These are phyloP conservation scores for Alternaria arbusti DNA, from an alignment of 2,329 filamentous ascomycete species.

Conservation along the genomic window DNA sequence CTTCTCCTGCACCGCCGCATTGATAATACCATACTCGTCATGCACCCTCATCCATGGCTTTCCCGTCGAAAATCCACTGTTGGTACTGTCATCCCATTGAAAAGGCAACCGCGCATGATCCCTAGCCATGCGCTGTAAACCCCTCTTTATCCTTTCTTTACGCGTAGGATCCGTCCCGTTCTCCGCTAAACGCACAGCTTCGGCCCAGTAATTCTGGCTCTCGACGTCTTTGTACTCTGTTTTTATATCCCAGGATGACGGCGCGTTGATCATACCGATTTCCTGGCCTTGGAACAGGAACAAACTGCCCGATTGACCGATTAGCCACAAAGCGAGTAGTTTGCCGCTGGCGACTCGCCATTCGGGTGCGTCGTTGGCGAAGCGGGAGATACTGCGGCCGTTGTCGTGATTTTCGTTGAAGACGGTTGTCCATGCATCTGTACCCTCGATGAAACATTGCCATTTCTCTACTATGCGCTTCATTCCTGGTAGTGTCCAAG, in stretches of 20 bases:
- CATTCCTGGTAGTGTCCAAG: slow-evolving; percentile 53
- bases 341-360: slow-evolving; percentile 48
- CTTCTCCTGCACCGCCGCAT: slow-evolving; percentile 62
- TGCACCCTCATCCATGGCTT: slow-evolving; percentile 74
- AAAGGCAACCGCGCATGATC: slow-evolving; percentile 76
- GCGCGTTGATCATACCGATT: slow-evolving; percentile 65
- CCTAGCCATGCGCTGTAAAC: slow-evolving; percentile 65
- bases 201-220: slow-evolving; percentile 49
- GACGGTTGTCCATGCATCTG: slow-evolving; percentile 61
- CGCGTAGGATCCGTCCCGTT: slow-evolving; percentile 41
- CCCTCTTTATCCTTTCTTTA: slow-evolving; percentile 47
- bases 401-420: slow-evolving; percentile 72
- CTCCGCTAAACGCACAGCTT: slow-evolving; percentile 32
- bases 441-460: slow-evolving; percentile 58
- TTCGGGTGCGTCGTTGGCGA: slow-evolving; percentile 55
- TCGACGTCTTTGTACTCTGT: slow-evolving; percentile 71
- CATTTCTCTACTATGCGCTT: slow-evolving; percentile 52
- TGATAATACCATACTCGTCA: slow-evolving; percentile 64
- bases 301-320: slow-evolving; percentile 59
- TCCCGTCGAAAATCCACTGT: slow-evolving; percentile 69
- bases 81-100: slow-evolving; percentile 67
- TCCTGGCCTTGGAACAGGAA: slow-evolving; percentile 69
- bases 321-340: slow-evolving; percentile 56
- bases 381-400: slow-evolving; percentile 62
- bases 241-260: slow-evolving; percentile 54